Conservation (phyloP, 2,329 filamentous ascomycete species). For the Lomentospora prolificans region DNA sequence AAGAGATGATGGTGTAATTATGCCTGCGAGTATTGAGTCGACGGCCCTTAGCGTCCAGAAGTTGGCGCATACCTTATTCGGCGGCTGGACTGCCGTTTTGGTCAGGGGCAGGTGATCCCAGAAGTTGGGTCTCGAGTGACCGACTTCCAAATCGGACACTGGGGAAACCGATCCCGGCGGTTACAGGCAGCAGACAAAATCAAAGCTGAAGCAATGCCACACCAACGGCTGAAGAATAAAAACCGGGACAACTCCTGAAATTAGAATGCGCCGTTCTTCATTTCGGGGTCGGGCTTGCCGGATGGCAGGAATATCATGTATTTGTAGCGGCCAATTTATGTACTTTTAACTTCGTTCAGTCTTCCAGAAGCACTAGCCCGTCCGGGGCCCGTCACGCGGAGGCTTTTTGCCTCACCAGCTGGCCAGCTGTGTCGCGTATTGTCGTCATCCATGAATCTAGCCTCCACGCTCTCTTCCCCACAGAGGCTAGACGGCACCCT, state of each 20-base stretch:
- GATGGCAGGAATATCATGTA: too few relatives aligned
- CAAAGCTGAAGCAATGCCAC: too few relatives aligned
- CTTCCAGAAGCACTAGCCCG: too few relatives aligned
- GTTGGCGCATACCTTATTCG: not conserved
- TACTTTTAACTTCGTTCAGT: too few relatives aligned
- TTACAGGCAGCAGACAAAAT: too few relatives aligned
- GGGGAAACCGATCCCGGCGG: not conserved
- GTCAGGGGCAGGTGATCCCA: constrained; percentile 1
- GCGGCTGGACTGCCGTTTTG: not conserved
- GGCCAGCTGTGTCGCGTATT: not conserved
- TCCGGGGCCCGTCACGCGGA: too few relatives aligned
- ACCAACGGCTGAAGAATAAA: not conserved
- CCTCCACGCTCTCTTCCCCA: too few relatives aligned
- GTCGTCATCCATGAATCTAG: not conserved
- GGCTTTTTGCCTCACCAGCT: too few relatives aligned
- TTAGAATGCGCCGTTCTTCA: too few relatives aligned
- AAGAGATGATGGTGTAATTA: not conserved
- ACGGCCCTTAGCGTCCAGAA: not conserved
- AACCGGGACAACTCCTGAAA: not conserved
- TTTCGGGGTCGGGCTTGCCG: too few relatives aligned
- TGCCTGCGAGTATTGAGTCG: not conserved
- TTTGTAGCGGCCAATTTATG: too few relatives aligned
- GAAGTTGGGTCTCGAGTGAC: not conserved
- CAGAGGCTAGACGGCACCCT: too few relatives aligned
- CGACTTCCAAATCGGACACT: constrained; percentile 3